Percentiles rank a stretch among this genome's conserved stretches.
phyloP scores from a whole-genome alignment of 768 basidiomycete species.

The Phaffia tasmanica region DNA sequence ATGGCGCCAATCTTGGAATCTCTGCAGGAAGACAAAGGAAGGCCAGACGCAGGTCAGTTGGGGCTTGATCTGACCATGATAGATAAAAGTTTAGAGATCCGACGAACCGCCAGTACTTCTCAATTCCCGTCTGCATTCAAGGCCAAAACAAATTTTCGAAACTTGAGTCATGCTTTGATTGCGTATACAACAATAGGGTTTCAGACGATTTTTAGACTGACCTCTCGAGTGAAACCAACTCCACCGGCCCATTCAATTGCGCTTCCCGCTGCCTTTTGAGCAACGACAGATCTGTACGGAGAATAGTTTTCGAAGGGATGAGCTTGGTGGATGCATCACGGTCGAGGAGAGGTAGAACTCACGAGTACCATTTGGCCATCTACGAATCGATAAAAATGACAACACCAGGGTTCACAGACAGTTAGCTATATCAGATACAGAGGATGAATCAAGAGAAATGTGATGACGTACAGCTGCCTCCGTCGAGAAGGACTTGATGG shows the following conservation, averaged over 20 bases:
- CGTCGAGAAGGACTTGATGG: constrained; percentile 54
- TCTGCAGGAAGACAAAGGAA: constrained; percentile 34
- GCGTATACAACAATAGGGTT: too few relatives aligned
- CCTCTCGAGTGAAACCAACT: constrained; percentile 59
- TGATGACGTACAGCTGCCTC: constrained; percentile 70
- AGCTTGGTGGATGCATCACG: too few relatives aligned
- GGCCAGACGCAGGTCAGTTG: not conserved
- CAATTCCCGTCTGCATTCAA: constrained; percentile 74
- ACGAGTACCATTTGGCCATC: too few relatives aligned
- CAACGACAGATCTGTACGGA: constrained; percentile 52
- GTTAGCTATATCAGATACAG: too few relatives aligned
- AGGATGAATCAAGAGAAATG: not conserved
- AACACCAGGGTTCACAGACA: too few relatives aligned
- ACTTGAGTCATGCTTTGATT: too few relatives aligned
- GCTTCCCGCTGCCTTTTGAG: constrained; percentile 70
- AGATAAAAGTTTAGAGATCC: not conserved
- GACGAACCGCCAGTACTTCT: constrained; percentile 65
- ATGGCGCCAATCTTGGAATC: constrained; percentile 94
- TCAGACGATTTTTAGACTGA: not conserved
- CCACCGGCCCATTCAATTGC: constrained; percentile 98
- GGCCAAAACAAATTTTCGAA: constrained; percentile 27
- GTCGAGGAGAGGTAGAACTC: too few relatives aligned
- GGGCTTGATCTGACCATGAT: too few relatives aligned
- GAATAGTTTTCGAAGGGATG: too few relatives aligned
- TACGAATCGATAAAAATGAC: too few relatives aligned